Conservation (phyloP, 1,284 basidiomycete genomes). For the Malassezia obtusa region DNA sequence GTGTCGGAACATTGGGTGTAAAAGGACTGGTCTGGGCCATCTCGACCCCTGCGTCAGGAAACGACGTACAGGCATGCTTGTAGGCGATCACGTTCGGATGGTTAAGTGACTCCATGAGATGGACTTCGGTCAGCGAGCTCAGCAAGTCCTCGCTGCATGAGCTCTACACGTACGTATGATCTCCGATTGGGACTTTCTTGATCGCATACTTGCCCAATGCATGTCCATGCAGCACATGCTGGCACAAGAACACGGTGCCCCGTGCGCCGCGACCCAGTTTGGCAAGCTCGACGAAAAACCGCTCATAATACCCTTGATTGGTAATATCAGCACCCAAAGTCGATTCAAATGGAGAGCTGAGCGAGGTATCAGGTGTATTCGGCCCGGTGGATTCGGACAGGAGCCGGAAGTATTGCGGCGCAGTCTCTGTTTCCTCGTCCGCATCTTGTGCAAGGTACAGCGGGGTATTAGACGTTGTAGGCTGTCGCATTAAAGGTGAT, state of each 20-base stretch:
- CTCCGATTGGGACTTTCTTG: slow-evolving; percentile 87
- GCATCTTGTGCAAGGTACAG: background rate
- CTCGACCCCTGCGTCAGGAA: slow-evolving; percentile 58
- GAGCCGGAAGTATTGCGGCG: slow-evolving; percentile 36
- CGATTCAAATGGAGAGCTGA: background rate
- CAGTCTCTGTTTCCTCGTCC: slow-evolving; percentile 18
- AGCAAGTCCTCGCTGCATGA: slow-evolving; percentile 20
- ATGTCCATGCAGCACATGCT: slow-evolving; percentile 74
- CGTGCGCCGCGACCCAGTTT: slow-evolving; percentile 83
- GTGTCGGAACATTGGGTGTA: slow-evolving; percentile 35
- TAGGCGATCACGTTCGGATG: slow-evolving; percentile 90
- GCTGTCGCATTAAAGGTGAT: background rate
- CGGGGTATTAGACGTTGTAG: background rate
- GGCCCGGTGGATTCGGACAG: slow-evolving; percentile 16
- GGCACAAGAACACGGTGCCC: slow-evolving; percentile 72
- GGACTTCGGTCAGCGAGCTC: slow-evolving; percentile 54
- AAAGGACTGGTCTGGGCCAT: slow-evolving; percentile 27
- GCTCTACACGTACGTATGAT: slow-evolving; percentile 37
- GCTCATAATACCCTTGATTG: slow-evolving; percentile 52
- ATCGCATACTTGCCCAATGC: slow-evolving; percentile 64
- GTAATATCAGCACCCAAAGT: background rate
- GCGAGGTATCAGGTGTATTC: slow-evolving; percentile 2
- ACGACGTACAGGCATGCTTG: slow-evolving; percentile 66
- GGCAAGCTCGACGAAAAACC: slow-evolving; percentile 78
- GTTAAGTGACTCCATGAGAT: slow-evolving; percentile 69